Evolutionary conservation across 2,329 filamentous ascomycete species (phyloP).

Genomic region (Gremmenia infestans): DNA sequence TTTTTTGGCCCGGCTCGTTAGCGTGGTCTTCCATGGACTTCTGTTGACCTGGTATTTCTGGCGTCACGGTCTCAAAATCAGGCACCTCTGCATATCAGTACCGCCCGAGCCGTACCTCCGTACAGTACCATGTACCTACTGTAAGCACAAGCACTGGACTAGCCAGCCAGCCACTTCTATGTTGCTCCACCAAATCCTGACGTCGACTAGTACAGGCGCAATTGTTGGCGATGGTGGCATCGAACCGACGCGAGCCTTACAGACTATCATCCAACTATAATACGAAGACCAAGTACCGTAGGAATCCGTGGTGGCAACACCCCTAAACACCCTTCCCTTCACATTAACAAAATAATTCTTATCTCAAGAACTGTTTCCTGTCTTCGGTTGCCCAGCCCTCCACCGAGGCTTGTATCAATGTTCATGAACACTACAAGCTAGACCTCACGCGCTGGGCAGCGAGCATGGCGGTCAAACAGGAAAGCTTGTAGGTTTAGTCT

Average conservation of each 20-base stretch:
- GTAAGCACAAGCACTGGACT: not conserved
- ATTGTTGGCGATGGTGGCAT: not conserved
- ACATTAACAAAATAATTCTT: not conserved
- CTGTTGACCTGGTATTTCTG: not conserved
- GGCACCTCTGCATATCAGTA: no score
- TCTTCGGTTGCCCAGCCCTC: not conserved
- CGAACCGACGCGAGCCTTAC: not conserved
- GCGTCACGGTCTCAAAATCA: no score
- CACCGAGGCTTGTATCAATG: not conserved
- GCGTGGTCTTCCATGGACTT: not conserved
- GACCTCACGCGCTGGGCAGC: conserved; percentile 28
- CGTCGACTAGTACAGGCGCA: not conserved
- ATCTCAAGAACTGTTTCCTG: not conserved
- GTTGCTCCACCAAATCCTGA: not conserved
- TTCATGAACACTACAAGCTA: conserved; percentile 27
- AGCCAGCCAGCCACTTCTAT: not conserved
- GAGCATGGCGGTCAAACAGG: conserved; percentile 52
- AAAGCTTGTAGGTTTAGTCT: conserved; percentile 42
- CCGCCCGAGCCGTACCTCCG: no score
- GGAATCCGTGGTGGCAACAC: not conserved
- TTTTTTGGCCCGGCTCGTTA: not conserved
- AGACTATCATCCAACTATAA: no score
- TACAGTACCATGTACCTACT: no score
- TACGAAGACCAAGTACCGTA: no score
- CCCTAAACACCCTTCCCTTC: not conserved